These are phyloP conservation scores for Fusarium musae DNA, from an alignment of 2,329 filamentous ascomycete genomes.

Conservation along the genomic window DNA sequence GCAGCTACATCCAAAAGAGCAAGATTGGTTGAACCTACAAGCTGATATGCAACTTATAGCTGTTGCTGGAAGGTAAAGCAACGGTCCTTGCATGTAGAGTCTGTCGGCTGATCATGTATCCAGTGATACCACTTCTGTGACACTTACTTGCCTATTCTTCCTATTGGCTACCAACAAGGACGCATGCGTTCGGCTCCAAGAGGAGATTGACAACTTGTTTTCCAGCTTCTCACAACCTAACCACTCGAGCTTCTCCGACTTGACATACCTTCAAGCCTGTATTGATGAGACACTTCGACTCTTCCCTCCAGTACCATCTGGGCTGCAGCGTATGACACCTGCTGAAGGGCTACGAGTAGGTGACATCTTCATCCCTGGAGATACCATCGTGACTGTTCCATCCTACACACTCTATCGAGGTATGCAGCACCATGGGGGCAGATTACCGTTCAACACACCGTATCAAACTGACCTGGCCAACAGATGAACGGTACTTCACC, in stretches of 20 bases:
- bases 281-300: background rate
- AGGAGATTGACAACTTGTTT: background rate
- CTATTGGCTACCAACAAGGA: background rate
- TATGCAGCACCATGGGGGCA: background rate
- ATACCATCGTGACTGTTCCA: background rate
- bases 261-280: background rate
- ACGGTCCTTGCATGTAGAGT: accelerated
- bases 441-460: no score
- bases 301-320: background rate
- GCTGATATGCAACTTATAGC: background rate
- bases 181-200: background rate
- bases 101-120: accelerated
- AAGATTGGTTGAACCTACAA: background rate
- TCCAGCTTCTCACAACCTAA: background rate
- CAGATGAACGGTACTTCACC: background rate
- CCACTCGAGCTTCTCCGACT: background rate
- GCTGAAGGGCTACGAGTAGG: background rate
- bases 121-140: background rate
- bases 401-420: background rate
- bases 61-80: background rate
- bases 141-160: background rate
- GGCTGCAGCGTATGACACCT: background rate
- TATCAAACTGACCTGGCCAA: background rate
- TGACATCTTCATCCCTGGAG: background rate
- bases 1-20: background rate